Conservation (phyloP, 306 rosid species). For the Prinsepia uniflora region DNA sequence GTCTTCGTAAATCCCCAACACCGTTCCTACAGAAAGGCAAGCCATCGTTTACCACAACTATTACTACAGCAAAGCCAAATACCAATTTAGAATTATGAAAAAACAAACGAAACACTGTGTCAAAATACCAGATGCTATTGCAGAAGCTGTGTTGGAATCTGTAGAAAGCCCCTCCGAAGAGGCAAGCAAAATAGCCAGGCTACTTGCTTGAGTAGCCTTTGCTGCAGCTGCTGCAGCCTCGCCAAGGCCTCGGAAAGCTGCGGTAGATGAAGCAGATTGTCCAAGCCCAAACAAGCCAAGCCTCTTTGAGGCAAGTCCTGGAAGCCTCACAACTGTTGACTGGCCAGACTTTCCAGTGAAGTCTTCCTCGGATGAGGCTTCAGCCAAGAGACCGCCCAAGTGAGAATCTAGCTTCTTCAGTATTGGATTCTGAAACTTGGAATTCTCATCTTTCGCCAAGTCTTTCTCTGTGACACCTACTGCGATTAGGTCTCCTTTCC, state of each 20-base stretch:
- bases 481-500: slow-evolving; percentile 91
- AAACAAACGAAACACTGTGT: background rate
- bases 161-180: slow-evolving; percentile 59
- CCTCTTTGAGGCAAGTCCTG: slow-evolving; percentile 82
- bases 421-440: slow-evolving; percentile 62
- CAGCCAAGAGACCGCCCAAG: slow-evolving; percentile 86
- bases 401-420: slow-evolving; percentile 69
- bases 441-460: slow-evolving; percentile 53
- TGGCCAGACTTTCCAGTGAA: slow-evolving; percentile 87
- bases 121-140: slow-evolving; percentile 75
- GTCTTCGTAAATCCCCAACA: slow-evolving; percentile 82
- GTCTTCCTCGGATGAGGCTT: slow-evolving; percentile 90
- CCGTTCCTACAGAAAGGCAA: slow-evolving; percentile 56
- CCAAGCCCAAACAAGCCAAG: slow-evolving; percentile 91
- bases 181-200: slow-evolving; percentile 77
- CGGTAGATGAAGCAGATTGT: slow-evolving; percentile 49
- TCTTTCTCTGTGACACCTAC: slow-evolving; percentile 98
- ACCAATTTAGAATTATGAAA: background rate
- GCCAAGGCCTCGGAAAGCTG: slow-evolving; percentile 61
- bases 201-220: slow-evolving; percentile 69
- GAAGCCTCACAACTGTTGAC: slow-evolving; percentile 62
- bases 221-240: slow-evolving; percentile 87
- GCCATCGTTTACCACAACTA: slow-evolving; percentile 15
- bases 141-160: slow-evolving; percentile 59
- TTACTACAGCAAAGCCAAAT: slow-evolving; percentile 1